Conservation (phyloP, 805 yeast species). For the Yarrowia osloensis region DNA sequence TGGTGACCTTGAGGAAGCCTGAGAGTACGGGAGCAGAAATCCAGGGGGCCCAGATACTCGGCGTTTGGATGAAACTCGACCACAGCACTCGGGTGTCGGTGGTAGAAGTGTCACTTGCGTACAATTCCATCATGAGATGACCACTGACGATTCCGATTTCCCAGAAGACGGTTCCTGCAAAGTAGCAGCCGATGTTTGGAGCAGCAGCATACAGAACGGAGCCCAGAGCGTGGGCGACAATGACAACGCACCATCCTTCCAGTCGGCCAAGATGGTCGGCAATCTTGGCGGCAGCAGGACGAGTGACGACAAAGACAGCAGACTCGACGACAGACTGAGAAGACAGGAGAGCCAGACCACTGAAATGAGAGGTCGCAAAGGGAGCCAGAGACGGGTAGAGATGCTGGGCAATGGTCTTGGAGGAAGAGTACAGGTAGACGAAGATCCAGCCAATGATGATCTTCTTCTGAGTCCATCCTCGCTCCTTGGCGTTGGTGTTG, state of each 20-base stretch:
- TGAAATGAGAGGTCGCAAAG: constrained; percentile 11
- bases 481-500: constrained; percentile 22
- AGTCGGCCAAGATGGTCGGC: constrained; percentile 1
- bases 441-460: constrained; percentile 26
- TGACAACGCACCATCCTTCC: constrained; percentile 3
- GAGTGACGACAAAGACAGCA: constrained; percentile 3
- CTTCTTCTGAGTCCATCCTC: constrained; percentile 10
- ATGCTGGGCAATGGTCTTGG: constrained; percentile 16
- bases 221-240: constrained; percentile 7
- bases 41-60: constrained; percentile 20
- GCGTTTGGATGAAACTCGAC: neutral
- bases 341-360: constrained; percentile 1
- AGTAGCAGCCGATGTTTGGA: constrained; percentile 10
- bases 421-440: constrained; percentile 5
- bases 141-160: constrained; percentile 15
- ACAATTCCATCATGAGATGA: constrained; percentile 18
- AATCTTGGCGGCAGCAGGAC: constrained; percentile 15
- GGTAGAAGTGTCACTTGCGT: constrained; percentile 4
- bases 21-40: constrained; percentile 9
- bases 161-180: constrained; percentile 17
- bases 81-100: neutral
- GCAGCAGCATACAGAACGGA: constrained; percentile 15
- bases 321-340: constrained; percentile 17
- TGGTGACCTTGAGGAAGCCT: constrained; percentile 43
- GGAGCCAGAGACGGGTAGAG: constrained; percentile 5